Evolutionary conservation across 371 early-diverging fungal species (phyloP).

Genomic region (Blakeslea trispora): DNA sequence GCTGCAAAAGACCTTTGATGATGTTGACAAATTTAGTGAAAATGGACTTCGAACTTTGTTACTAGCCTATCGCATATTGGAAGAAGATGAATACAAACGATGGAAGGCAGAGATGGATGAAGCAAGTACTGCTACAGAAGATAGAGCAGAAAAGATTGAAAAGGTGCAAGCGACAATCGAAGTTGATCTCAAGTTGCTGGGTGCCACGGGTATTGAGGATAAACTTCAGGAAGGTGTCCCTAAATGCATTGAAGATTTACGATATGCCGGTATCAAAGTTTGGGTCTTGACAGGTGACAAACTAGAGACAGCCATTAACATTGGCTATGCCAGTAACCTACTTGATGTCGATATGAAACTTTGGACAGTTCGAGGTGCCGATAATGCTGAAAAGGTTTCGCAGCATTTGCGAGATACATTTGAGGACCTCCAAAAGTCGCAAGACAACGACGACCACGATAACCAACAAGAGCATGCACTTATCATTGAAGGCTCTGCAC

Average conservation of each 20-base stretch:
- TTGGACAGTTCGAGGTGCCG: constrained; percentile 67
- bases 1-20: constrained; percentile 56
- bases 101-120: constrained; percentile 70
- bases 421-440: constrained; percentile 3
- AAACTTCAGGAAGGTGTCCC: constrained; percentile 96
- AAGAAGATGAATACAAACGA: constrained; percentile 66
- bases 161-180: constrained; percentile 79
- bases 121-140: constrained; percentile 74
- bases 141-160: constrained; percentile 77
- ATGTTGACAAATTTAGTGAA: constrained; percentile 77
- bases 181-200: constrained; percentile 77
- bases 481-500: constrained; percentile 89
- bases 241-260: constrained; percentile 83
- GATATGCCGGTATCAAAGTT: constrained; percentile 92
- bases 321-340: constrained; percentile 89
- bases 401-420: constrained; percentile 49
- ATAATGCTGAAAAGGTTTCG: constrained; percentile 36
- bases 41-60: constrained; percentile 91
- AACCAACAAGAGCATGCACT: constrained; percentile 61
- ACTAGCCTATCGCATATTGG: constrained; percentile 71
- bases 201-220: constrained; percentile 98
- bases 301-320: constrained; percentile 98
- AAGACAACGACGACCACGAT: constrained; percentile 7
- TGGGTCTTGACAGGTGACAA: constrained; percentile 99
- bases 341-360: constrained; percentile 74